Base-by-base conservation (phyloP, 2,329 filamentous ascomycete genomes). In the Xylaria sp. region DNA sequence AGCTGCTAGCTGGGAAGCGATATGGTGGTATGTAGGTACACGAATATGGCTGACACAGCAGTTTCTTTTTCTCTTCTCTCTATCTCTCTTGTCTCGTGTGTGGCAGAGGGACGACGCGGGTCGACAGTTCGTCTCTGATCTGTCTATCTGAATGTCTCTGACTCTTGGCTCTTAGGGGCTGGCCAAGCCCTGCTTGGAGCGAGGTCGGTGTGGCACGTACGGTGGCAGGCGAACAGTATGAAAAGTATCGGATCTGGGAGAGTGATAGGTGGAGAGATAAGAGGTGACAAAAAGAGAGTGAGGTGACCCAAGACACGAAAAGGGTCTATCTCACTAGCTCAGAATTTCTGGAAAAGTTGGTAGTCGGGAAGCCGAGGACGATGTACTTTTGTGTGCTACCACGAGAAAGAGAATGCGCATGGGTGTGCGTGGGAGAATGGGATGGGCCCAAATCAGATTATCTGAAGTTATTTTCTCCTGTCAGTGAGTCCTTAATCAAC, bases 91-190 rank as follows among this genome's bases (percentile, higher is more conserved):
- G n/a, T 41, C 42, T 29, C 21, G 44, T 52, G 45, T 45, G 44
- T 52, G 45, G 49, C 29, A 26, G 39, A 47, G 50, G 50, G 19
- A 43, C 52, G 50, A 56, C 21, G 52, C 40, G 44, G 48, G 37
- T 39, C 57, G 39, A 22, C 21, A 50, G 38, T 39, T 52, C 43
- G 52, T 51, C 47, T 56, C 51, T 54, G 26, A 46, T 42, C 54
- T 60, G 54, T 59, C 62, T 63, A 47, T 53, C 52, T 44, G 50
- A 39, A 9, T 56, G 55, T 63, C 54, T 60, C 52, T 62, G 50
- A 46, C 39, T 52, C 53, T 55, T 49, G 45, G 41, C 52, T 48
- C 38, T 37, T 46, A 21, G 29, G 24, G 39, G 22, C 18, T 11
- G 46, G 45, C 24, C 17, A 44, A 39, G 26, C 50, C 49, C 50